Evolutionary conservation across 129 eudicot genomes (phyloP).

Genomic region (Sambucus nigra): DNA sequence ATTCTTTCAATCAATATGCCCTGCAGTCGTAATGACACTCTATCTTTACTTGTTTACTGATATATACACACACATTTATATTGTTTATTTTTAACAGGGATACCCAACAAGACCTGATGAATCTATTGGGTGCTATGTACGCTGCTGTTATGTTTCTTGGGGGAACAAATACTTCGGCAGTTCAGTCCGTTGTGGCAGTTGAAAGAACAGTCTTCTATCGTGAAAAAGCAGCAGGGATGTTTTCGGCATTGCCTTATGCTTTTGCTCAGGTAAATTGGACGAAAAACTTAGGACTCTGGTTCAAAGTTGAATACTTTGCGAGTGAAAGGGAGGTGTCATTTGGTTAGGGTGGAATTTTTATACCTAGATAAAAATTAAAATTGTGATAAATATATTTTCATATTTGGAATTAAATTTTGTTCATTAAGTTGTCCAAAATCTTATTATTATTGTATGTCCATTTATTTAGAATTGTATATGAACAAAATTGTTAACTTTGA

Average conservation of each 20-base stretch:
- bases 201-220: slow-evolving; percentile 79
- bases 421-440: too few relatives aligned
- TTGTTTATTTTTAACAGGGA: slow-evolving; percentile 20
- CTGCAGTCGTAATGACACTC: neutral
- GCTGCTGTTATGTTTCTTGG: slow-evolving; percentile 73
- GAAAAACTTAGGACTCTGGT: too few relatives aligned
- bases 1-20: neutral
- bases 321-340: too few relatives aligned
- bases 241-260: slow-evolving; percentile 66
- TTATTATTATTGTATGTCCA: too few relatives aligned
- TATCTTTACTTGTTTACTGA: neutral
- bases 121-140: slow-evolving; percentile 69
- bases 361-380: too few relatives aligned
- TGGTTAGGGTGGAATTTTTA: too few relatives aligned
- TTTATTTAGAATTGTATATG: too few relatives aligned
- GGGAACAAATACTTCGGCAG: slow-evolving; percentile 67
- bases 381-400: too few relatives aligned
- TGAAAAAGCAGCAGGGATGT: slow-evolving; percentile 86
- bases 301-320: too few relatives aligned
- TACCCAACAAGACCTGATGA: slow-evolving; percentile 59
- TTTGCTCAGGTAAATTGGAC: slow-evolving; percentile 44
- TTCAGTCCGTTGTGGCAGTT: slow-evolving; percentile 59
- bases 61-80: neutral
- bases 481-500: too few relatives aligned
- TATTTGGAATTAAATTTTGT: too few relatives aligned